These are phyloP conservation scores for Clonostachys solani DNA, from an alignment of 2,329 filamentous ascomycete genomes.

Conservation along the genomic window DNA sequence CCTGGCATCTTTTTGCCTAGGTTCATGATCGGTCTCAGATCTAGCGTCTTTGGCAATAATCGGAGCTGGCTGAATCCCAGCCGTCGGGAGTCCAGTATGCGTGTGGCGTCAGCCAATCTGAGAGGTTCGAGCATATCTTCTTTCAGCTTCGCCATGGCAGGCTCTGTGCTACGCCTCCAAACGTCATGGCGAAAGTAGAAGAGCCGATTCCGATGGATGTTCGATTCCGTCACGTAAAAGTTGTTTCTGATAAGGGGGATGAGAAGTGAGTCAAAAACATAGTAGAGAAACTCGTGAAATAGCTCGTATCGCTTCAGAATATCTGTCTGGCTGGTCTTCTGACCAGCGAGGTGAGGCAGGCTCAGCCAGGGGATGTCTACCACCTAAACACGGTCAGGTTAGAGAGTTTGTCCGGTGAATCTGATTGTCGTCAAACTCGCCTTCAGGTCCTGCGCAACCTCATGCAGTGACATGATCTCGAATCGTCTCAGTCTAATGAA, in stretches of 20 bases:
- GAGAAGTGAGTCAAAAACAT: constrained; percentile 84
- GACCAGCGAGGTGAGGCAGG: constrained; percentile 37
- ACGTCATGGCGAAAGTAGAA: constrained; percentile 96
- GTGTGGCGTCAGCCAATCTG: constrained; percentile 47
- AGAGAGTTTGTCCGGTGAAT: constrained; percentile 1
- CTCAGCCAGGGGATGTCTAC: constrained; percentile 69
- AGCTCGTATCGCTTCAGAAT: constrained; percentile 72
- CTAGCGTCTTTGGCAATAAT: constrained; percentile 73
- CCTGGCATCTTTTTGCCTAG: constrained; percentile 61
- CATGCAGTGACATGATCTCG: constrained; percentile 76
- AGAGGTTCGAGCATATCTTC: constrained; percentile 76
- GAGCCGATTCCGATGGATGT: constrained; percentile 69
- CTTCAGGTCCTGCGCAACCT: constrained; percentile 72
- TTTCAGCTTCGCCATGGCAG: constrained; percentile 65
- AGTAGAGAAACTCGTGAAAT: constrained; percentile 84
- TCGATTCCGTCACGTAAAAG: constrained; percentile 94
- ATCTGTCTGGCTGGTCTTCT: constrained; percentile 68
- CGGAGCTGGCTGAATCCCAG: constrained; percentile 78
- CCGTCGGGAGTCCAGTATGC: constrained; percentile 54
- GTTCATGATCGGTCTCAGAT: constrained; percentile 84
- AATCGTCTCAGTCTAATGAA: constrained; percentile 78
- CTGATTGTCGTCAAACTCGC: constrained; percentile 30
- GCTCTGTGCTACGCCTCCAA: constrained; percentile 75
- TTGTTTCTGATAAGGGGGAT: constrained; percentile 82
- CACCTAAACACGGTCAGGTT: constrained; percentile 43